A percentile compares a stretch with the other conserved stretches of the same genome.
Evolutionary conservation across 768 basidiomycete species (phyloP).

Genomic region (Paxillus ammoniavirescens): DNA sequence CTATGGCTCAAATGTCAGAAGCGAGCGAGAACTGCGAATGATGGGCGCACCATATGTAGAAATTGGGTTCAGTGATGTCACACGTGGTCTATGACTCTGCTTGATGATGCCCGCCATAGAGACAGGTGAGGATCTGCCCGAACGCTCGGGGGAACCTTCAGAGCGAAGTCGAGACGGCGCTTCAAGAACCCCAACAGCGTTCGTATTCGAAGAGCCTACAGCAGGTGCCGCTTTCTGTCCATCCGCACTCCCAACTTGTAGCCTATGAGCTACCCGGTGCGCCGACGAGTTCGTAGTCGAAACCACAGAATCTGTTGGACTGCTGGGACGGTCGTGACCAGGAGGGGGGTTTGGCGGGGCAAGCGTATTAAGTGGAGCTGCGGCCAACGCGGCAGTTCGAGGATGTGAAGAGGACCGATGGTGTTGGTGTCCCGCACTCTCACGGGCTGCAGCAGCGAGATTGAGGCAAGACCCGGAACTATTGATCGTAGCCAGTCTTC

Average conservation of each 20-base stretch:
- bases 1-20: constrained; percentile 38
- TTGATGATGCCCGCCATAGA: constrained; percentile 58
- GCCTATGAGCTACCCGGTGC: constrained; percentile 53
- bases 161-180: constrained; percentile 65
- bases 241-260: constrained; percentile 72
- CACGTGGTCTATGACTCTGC: constrained; percentile 44
- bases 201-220: constrained; percentile 80
- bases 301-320: constrained; percentile 80
- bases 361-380: constrained; percentile 18
- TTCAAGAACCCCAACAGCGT: constrained; percentile 81
- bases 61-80: constrained; percentile 56
- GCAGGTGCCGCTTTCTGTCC: constrained; percentile 88
- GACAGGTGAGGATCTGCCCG: constrained; percentile 77
- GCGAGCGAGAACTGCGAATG: not conserved
- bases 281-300: constrained; percentile 69
- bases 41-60: constrained; percentile 64
- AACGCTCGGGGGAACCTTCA: constrained; percentile 67
- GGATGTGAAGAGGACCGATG: constrained; percentile 15
- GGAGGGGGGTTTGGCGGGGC: constrained; percentile 18
- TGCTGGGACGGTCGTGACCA: constrained; percentile 57
- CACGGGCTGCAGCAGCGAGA: constrained; percentile 42
- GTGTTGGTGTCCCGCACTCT: constrained; percentile 36
- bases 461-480: constrained; percentile 65
- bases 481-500: constrained; percentile 73
- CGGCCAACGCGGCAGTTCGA: constrained; percentile 2